Conservation (phyloP, 345 rosid genomes). For the Arabis hirsuta region DNA sequence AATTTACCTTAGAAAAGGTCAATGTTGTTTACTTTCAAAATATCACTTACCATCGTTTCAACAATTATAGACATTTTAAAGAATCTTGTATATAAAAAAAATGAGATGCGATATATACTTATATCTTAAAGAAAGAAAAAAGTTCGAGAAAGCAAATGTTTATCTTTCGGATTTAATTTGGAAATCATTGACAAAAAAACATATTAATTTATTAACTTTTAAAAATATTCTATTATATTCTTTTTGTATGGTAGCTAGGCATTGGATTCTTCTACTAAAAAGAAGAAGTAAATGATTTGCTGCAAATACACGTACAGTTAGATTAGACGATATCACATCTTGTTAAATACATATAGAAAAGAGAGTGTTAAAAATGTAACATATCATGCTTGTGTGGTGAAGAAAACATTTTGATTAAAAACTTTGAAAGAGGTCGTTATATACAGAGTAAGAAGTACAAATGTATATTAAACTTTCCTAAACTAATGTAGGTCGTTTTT, state of each 20-base stretch:
- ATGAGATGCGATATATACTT: not conserved
- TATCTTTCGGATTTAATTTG: not conserved
- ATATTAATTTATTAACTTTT: not conserved
- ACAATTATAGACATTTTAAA: not conserved
- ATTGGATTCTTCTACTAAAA: constrained; percentile 20
- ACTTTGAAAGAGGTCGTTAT: not conserved
- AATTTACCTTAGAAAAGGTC: too few species aligned
- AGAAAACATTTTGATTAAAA: not conserved
- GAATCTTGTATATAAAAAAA: not conserved
- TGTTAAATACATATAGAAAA: constrained; percentile 12
- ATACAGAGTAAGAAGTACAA: not conserved
- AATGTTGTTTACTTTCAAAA: too few species aligned
- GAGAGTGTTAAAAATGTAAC: not conserved
- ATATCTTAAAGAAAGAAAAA: not conserved
- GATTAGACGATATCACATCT: constrained; percentile 17
- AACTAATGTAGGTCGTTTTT: not conserved
- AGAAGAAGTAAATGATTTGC: not conserved
- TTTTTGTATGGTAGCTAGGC: constrained; percentile 19
- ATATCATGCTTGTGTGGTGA: not conserved
- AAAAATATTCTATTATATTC: not conserved
- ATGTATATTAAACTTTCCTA: too few species aligned
- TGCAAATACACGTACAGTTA: constrained; percentile 11
- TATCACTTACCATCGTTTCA: too few species aligned
- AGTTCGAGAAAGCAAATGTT: too few species aligned
- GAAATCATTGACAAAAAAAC: not conserved